Evolutionary conservation across 192 early-diverging fungal genomes (phyloP).

Genomic region (Dimargaris xerosporica): DNA sequence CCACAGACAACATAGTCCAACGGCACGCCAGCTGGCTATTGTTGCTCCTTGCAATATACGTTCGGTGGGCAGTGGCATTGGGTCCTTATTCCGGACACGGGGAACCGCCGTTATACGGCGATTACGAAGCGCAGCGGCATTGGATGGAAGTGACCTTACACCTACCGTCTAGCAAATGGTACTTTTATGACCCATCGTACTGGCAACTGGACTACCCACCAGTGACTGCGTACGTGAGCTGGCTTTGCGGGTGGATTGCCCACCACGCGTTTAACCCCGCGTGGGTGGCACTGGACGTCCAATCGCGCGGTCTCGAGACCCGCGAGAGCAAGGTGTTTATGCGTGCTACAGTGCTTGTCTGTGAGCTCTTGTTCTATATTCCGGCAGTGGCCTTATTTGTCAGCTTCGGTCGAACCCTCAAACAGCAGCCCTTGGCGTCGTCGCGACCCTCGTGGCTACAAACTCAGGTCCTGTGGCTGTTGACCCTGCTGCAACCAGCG

Average conservation of each 20-base stretch:
- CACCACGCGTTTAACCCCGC: conserved; percentile 45
- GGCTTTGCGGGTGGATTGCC: conserved; percentile 67
- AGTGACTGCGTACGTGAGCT: conserved; percentile 85
- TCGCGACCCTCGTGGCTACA: conserved; percentile 16
- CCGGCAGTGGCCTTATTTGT: conserved; percentile 59
- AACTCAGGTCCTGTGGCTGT: conserved; percentile 27
- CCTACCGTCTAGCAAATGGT: conserved; percentile 68
- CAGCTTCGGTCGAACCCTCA: conserved; percentile 18
- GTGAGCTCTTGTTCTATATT: conserved; percentile 61
- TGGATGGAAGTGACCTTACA: conserved; percentile 94
- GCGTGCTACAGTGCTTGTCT: conserved; percentile 60
- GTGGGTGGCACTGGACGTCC: conserved; percentile 69
- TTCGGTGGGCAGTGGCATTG: conserved; percentile 51
- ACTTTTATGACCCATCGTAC: conserved; percentile 71
- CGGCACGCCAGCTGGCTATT: neutral
- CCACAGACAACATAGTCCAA: neutral
- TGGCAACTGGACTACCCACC: conserved; percentile 98
- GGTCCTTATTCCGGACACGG: conserved; percentile 58
- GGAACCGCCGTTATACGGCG: conserved; percentile 72
- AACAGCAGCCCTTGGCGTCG: no score
- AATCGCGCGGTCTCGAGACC: conserved; percentile 69
- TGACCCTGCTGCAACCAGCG: conserved; percentile 68
- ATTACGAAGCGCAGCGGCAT: conserved; percentile 96
- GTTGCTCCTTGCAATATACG: conserved; percentile 21
- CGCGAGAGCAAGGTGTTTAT: conserved; percentile 73